These are phyloP conservation scores for Leptographium procerum DNA, from an alignment of 2,329 filamentous ascomycete species.

Conservation along the genomic window DNA sequence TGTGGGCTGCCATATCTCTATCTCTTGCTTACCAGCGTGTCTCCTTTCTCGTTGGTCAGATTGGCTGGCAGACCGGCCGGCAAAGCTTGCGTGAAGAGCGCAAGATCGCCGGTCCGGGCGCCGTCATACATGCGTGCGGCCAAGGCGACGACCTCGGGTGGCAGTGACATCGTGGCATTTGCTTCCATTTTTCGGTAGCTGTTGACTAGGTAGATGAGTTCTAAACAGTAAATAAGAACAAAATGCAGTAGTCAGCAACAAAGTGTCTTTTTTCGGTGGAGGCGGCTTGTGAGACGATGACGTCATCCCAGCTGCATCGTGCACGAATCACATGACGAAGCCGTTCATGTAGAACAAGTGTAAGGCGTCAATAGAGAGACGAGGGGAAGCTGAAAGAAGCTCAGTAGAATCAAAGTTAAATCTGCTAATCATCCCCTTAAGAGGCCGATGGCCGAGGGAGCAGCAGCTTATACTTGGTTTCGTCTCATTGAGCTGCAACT, in stretches of 20 bases:
- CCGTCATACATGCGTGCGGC: slow-evolving; percentile 56
- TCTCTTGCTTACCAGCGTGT: slow-evolving; percentile 44
- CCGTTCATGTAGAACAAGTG: no score
- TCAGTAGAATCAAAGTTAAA: no score
- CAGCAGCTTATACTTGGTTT: no score
- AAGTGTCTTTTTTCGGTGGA: not conserved
- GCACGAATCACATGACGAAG: not conserved
- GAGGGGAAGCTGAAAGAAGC: no score
- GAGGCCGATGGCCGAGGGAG: no score
- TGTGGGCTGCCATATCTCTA: no score
- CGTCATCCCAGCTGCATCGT: not conserved
- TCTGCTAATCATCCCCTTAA: no score
- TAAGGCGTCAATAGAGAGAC: no score
- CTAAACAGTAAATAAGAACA: not conserved
- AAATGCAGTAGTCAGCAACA: not conserved
- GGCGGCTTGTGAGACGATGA: not conserved
- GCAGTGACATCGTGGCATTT: slow-evolving; percentile 23
- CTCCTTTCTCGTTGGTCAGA: slow-evolving; percentile 61
- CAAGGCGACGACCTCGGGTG: slow-evolving; percentile 54
- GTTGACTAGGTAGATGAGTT: no score
- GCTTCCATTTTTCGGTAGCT: not conserved
- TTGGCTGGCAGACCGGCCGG: slow-evolving; percentile 55
- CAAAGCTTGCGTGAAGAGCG: slow-evolving; percentile 51
- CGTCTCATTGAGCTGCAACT: no score
- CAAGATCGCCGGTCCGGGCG: slow-evolving; percentile 46